Evolutionary conservation across 345 rosid genomes (phyloP), one percentile per base, ranked within the genome.

Genomic region (Luvunga scandens): DNA sequence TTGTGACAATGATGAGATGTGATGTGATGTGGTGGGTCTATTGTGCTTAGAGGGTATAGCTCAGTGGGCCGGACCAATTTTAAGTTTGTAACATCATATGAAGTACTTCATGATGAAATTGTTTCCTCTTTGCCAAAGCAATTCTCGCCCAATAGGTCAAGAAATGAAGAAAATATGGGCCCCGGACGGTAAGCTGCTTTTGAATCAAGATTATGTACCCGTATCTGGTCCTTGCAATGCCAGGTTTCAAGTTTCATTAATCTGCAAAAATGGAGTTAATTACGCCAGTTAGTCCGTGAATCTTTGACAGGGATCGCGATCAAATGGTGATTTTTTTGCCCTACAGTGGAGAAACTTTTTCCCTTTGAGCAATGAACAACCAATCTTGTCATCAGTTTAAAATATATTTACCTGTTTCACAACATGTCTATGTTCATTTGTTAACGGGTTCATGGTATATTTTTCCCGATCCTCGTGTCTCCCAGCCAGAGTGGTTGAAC

Each of bases 261-360:
- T 13, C 8, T 28, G 19, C 16, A 31, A 33, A 68, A 19, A 27
- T 36, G 19, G 83, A 85, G 80, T 77, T 81, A 78, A 78, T 85
- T 73, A 57, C 84, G 82, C 79, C 77, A 53, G 50, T 10, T 8
- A 48, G 79, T 24, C 71, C 79, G 79, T 79, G 77, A 73, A 64
- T 38, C 24, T 36, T 55, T 50, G 42, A 55, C 27, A 12, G 48
- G 7, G 7, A 1, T 18, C 42, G 53, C 45, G 33, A 50, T 71
- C 71, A 80, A 83, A 69, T 65, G 16, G 18, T 80, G 25, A 62
- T 28, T 25, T 28, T 28, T n/a, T 16, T 16, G 0, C 31, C 31
- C 7, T 4, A 9, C 0, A 24, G 33, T 5, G 0, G 3, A 28
- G 16, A 61, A 30, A 30, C 1, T 4, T 9, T 31, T 25, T 2